A percentile compares a stretch with the other conserved stretches of the same genome.
These are phyloP conservation scores for Claviceps sp. DNA, from an alignment of 2,329 filamentous ascomycete species.

Conservation along the genomic window DNA sequence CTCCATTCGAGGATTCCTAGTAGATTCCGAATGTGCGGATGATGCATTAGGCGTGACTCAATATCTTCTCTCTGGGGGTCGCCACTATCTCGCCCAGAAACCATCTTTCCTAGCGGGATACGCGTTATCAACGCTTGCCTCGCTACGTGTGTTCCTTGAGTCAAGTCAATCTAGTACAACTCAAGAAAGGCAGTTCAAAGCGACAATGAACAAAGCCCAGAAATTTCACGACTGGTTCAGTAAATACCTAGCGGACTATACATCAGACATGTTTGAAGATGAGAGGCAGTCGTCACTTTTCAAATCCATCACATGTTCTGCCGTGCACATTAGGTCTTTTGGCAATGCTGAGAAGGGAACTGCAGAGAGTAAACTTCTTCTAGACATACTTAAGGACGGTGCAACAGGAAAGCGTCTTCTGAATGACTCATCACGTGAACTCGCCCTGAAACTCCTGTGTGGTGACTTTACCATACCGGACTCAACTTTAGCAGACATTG, in stretches of 20 bases:
- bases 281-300: conserved; percentile 43
- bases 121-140: conserved; percentile 64
- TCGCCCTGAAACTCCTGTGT: conserved; percentile 62
- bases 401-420: conserved; percentile 49
- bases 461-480: conserved; percentile 51
- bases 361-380: conserved; percentile 65
- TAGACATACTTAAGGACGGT: conserved; percentile 69
- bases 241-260: conserved; percentile 51
- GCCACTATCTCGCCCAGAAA: conserved; percentile 45
- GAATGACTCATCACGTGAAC: conserved; percentile 52
- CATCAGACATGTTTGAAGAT: conserved; percentile 37
- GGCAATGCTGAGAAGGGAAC: conserved; percentile 58
- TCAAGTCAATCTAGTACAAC: conserved; percentile 67
- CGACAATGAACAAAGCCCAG: conserved; percentile 62
- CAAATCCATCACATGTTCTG: conserved; percentile 52
- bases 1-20: conserved; percentile 63
- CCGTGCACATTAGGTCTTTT: conserved; percentile 50
- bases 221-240: conserved; percentile 70
- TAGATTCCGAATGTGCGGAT: conserved; percentile 76
- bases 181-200: conserved; percentile 69
- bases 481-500: conserved; percentile 42
- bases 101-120: conserved; percentile 74
- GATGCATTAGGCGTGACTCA: conserved; percentile 78
- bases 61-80: conserved; percentile 64
- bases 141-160: conserved; percentile 61